Evolutionary conservation across 2,329 filamentous ascomycete species (phyloP), one percentile per base, ranked within the genome.

Genomic region (Penicillium vulpinum): DNA sequence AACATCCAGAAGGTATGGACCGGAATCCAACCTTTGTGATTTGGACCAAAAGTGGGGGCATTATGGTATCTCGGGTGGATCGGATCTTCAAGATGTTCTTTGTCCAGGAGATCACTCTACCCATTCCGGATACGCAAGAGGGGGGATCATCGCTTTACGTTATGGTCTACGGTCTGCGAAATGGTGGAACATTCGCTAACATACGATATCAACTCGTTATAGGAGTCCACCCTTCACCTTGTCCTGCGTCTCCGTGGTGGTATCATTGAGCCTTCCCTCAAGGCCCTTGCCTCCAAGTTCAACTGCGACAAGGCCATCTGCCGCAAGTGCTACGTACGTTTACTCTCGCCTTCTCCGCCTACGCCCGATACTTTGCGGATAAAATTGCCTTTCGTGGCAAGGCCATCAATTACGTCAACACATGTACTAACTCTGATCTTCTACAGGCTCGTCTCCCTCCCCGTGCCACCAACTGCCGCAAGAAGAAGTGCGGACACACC

Each of bases 221-320:
- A 94, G 91, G 93, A 97, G 86, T 97, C 93, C 57, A 97, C 93
- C 69, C 92, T 97, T 73, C 93, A 97, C 84, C 83, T 97, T 77
- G 93, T 97, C 78, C 92, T 97, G 81, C 92, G 93, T 85, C 92
- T 97, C 74, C 92, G 93, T 86, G 93, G 93, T 86, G 93, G 93
- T 86, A 93, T 97, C 85, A 97, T 96, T 76, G 93, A 97, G 87
- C 94, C 94, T 74, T 97, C 92, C 75, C 88, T 97, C 75, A 97
- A 97, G 89, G 93, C 91, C 71, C 88, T 97, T 67, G 93, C 93
- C 77, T 92, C 89, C 85, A 97, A 97, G 87, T 97, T 95, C 88
- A 97, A 99, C 89, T 97, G 93, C 90, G 94, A 97, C 72, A 97
- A 97, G 89, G 93, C 93, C 89, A 96, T 97, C 83, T 97, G 94